phyloP scores from a whole-genome alignment of 1,284 basidiomycete species.

The Schizopora paradoxa region DNA sequence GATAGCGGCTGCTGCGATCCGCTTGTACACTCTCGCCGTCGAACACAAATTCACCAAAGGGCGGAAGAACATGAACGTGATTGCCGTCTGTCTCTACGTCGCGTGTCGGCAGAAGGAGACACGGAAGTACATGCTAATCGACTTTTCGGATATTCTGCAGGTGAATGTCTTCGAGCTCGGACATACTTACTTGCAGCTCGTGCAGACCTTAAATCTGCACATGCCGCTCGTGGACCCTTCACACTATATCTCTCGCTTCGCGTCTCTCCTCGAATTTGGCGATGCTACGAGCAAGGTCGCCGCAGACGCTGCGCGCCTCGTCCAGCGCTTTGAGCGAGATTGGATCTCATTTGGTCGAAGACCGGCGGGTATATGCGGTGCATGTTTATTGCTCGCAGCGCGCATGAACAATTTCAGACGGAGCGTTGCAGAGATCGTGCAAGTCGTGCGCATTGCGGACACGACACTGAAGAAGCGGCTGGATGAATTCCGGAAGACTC shows the following conservation, averaged over 20 bases:
- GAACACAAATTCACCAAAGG: conserved; percentile 94
- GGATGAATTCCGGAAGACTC: conserved; percentile 93
- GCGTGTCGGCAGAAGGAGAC: conserved; percentile 91
- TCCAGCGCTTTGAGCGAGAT: conserved; percentile 92
- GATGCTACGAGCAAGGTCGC: conserved; percentile 91
- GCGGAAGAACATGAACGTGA: conserved; percentile 86
- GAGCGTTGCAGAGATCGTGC: conserved; percentile 91
- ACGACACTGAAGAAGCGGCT: conserved; percentile 89
- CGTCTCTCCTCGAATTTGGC: conserved; percentile 95
- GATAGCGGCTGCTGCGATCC: conserved; percentile 77
- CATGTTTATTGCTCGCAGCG: conserved; percentile 90
- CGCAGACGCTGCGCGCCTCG: conserved; percentile 89
- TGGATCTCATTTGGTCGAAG: conserved; percentile 97
- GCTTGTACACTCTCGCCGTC: conserved; percentile 91
- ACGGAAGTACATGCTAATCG: conserved; percentile 94
- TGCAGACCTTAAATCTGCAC: conserved; percentile 84
- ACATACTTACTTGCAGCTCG: conserved; percentile 91
- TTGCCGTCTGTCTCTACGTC: conserved; percentile 93
- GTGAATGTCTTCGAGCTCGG: conserved; percentile 98
- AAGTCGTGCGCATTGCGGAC: conserved; percentile 98
- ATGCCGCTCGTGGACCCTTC: conserved; percentile 93
- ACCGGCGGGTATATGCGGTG: conserved; percentile 96
- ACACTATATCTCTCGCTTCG: conserved; percentile 95
- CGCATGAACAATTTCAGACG: conserved; percentile 98
- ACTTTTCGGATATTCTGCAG: conserved; percentile 91